Conservation (phyloP, 108 stramenopile species). For the Nitzschia sp. region DNA sequence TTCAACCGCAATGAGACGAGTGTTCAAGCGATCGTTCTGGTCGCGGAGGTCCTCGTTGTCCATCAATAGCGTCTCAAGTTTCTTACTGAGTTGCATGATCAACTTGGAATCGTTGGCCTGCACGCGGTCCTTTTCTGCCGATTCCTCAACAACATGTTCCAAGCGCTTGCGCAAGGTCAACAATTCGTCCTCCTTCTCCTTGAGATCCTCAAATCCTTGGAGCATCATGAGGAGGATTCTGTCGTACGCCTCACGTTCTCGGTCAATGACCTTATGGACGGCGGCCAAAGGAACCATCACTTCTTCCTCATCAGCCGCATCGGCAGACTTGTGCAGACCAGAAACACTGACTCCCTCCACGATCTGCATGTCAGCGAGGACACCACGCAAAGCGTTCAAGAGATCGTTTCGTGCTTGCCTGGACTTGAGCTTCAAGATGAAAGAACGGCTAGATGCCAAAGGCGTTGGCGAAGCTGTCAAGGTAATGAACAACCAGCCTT, state of each 20-base stretch:
- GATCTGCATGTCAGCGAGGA: slow-evolving; percentile 86
- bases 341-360: slow-evolving; percentile 86
- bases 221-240: slow-evolving; percentile 80
- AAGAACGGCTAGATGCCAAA: slow-evolving; percentile 69
- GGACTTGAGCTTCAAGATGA: slow-evolving; percentile 83
- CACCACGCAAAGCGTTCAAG: slow-evolving; percentile 66
- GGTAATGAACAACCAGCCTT: slow-evolving; percentile 83
- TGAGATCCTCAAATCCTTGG: slow-evolving; percentile 81
- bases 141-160: slow-evolving; percentile 62
- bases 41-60: slow-evolving; percentile 91
- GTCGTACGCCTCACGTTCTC: slow-evolving; percentile 85
- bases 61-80: slow-evolving; percentile 88
- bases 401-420: slow-evolving; percentile 78
- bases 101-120: slow-evolving; percentile 90
- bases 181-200: slow-evolving; percentile 87
- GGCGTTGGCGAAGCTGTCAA: slow-evolving; percentile 83
- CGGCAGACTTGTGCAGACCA: slow-evolving; percentile 46
- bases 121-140: slow-evolving; percentile 78
- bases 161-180: slow-evolving; percentile 64
- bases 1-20: slow-evolving; percentile 78
- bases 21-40: slow-evolving; percentile 84
- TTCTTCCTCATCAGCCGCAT: slow-evolving; percentile 53
- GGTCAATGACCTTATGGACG: slow-evolving; percentile 79
- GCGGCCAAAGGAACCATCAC: slow-evolving; percentile 82
- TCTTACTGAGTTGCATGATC: slow-evolving; percentile 92